phyloP scores from a whole-genome alignment of 2,329 filamentous ascomycete genomes.

The Hypomyces perniciosus region DNA sequence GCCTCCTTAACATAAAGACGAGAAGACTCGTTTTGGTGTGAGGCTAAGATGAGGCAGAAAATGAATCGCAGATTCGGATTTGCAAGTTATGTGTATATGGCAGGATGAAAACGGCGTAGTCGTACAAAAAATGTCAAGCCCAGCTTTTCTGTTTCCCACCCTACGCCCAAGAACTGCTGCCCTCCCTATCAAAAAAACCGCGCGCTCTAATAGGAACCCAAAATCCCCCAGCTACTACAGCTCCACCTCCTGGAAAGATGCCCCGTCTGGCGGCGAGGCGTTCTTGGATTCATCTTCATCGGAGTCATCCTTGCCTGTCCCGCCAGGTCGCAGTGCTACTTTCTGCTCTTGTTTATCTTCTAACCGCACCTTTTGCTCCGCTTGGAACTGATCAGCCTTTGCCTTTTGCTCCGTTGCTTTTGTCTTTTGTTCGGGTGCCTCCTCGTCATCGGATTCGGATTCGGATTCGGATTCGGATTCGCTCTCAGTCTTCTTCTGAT shows the following conservation, averaged over 20 bases:
- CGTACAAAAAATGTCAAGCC: not conserved
- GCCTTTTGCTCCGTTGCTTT: slow-evolving; percentile 33
- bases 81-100: not conserved
- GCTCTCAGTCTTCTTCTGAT: slow-evolving; percentile 12
- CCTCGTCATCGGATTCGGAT: slow-evolving; percentile 20
- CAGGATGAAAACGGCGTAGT: not conserved
- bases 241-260: slow-evolving; percentile 59
- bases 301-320: slow-evolving; percentile 25
- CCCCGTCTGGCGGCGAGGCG: slow-evolving; percentile 46
- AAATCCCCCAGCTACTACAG: slow-evolving; percentile 33
- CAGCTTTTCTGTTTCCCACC: slow-evolving; percentile 3
- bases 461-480: slow-evolving; percentile 22
- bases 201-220: not conserved
- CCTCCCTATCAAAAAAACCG: not conserved
- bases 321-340: slow-evolving; percentile 42
- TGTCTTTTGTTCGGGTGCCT: slow-evolving; percentile 17
- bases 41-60: not conserved
- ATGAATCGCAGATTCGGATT: not conserved
- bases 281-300: slow-evolving; percentile 33
- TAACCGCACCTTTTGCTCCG: slow-evolving; percentile 52
- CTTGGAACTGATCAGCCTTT: slow-evolving; percentile 24
- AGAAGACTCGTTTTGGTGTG: not conserved
- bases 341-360: slow-evolving; percentile 52
- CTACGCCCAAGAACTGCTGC: not conserved
- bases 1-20: slow-evolving; percentile 37